These are phyloP conservation scores for Neofusicoccum sp. DNA, from an alignment of 2,329 filamentous ascomycete species.

Conservation along the genomic window DNA sequence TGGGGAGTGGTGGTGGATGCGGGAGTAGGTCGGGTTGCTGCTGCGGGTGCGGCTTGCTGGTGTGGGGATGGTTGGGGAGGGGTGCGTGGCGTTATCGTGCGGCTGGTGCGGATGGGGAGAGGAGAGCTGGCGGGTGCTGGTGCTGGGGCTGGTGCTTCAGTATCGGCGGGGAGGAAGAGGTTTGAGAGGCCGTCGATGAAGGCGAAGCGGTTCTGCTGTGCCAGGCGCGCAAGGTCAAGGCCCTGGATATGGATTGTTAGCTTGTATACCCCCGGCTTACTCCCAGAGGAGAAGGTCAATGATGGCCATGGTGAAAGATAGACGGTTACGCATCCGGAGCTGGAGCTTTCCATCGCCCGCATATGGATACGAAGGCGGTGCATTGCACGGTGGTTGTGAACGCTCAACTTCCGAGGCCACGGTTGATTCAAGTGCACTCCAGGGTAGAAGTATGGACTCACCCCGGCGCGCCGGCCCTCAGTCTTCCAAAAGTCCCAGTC, in stretches of 20 bases:
- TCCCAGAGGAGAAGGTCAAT: too few relatives aligned
- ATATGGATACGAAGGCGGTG: too few relatives aligned
- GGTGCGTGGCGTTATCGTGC: conserved; percentile 24
- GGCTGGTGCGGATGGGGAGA: conserved; percentile 17
- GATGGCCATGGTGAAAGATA: too few relatives aligned
- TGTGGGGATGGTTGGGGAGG: neutral
- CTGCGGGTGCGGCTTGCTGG: neutral
- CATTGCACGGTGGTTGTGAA: neutral
- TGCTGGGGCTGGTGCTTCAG: neutral
- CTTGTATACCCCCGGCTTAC: neutral
- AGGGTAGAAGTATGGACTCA: conserved; percentile 41
- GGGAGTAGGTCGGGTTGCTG: conserved; percentile 3
- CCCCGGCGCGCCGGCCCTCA: conserved; percentile 65
- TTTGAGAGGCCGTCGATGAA: conserved; percentile 76
- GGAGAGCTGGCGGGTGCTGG: neutral
- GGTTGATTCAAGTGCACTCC: neutral
- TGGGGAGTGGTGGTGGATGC: neutral
- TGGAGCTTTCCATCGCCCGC: too few relatives aligned
- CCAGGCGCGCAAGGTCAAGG: conserved; percentile 67
- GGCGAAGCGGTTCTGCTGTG: conserved; percentile 61
- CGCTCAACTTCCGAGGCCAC: too few relatives aligned
- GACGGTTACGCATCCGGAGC: too few relatives aligned
- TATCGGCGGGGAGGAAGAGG: conserved; percentile 48
- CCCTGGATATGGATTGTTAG: conserved; percentile 51
- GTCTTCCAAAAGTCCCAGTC: conserved; percentile 78